phyloP scores from a whole-genome alignment of 2,329 filamentous ascomycete species.

The Colletotrichum plurivorum region DNA sequence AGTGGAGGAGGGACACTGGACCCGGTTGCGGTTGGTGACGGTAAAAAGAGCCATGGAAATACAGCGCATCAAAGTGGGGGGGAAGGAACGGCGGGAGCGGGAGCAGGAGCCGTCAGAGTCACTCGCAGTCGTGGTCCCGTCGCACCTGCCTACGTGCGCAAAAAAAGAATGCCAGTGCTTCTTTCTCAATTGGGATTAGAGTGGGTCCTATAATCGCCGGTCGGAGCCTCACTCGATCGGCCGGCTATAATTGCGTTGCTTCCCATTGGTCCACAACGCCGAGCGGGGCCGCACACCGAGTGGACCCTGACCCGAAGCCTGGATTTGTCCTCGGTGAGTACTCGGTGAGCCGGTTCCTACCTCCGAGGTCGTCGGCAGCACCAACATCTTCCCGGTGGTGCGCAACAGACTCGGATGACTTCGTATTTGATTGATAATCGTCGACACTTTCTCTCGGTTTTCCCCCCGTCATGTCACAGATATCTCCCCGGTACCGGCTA shows the following conservation, averaged over 20 bases:
- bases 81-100: slow-evolving; percentile 5
- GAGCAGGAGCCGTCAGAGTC: slow-evolving; percentile 7
- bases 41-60: not conserved
- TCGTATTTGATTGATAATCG: not conserved
- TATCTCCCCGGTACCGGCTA: not conserved
- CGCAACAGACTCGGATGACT: slow-evolving; percentile 9
- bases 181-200: not conserved
- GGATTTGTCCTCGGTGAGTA: not conserved
- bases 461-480: too few relatives aligned
- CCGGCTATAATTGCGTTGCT: not conserved
- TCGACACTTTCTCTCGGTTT: not conserved
- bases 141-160: not conserved
- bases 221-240: slow-evolving; percentile 34
- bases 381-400: not conserved
- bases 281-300: not conserved
- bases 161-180: slow-evolving; percentile 21
- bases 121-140: not conserved
- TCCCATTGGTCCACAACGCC: slow-evolving; percentile 8
- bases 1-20: not conserved
- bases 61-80: slow-evolving; percentile 15
- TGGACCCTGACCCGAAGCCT: not conserved
- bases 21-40: not conserved
- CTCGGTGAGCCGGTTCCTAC: not conserved
- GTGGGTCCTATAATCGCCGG: not conserved
- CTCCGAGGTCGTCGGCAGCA: slow-evolving; percentile 22